Base-by-base conservation (phyloP, 129 eudicot genomes). In the Tagetes erecta region DNA sequence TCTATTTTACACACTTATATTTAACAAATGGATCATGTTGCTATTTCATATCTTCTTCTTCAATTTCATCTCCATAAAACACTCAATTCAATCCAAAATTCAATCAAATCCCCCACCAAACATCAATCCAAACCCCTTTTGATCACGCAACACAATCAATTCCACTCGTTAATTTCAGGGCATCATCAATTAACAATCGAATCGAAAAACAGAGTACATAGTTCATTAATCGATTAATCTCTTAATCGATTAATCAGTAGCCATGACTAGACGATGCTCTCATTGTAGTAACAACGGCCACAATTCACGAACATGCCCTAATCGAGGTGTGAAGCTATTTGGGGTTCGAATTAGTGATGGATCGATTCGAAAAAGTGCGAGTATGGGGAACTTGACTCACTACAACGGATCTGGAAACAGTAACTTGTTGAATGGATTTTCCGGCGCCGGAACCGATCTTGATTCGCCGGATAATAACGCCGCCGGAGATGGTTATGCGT, bases 241-340 rank as follows among this genome's bases (percentile, higher is more conserved):
- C 27, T 36, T 60, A 35, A 69, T 77, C 53, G 56, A 51, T 57
- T 8, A 20, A 20, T 20, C 27, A 20, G 27, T 20, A 20, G 27
- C 27, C 27, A 93, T 93, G 98, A 93, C 97, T 0, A 70, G 98
- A 38, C 83, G 92, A 59, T 93, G 98, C 74, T 93, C 98, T 72
- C 98, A 93, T 86, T 93, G 98, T 85, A 86, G 98, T 59, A 79
- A 86, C 79, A 93, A 93, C 77, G 98, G 98, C 13, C 98, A 93
- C 78, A 93, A 93, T 81, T 87, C 98, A 0, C 64, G 98, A 58
- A 93, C 98, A 6, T 93, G 98, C 74, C 98, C 98, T 64, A 89
- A 92, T 76, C 84, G 98, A 3, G 98, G 98, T 0, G 84, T 93
- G 38, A 93, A 90, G 91, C 73, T 93, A 4, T 93, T 93, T 67